Base-by-base conservation (phyloP, 495 filamentous ascomycete species). In the Penicillium malachiteum region DNA sequence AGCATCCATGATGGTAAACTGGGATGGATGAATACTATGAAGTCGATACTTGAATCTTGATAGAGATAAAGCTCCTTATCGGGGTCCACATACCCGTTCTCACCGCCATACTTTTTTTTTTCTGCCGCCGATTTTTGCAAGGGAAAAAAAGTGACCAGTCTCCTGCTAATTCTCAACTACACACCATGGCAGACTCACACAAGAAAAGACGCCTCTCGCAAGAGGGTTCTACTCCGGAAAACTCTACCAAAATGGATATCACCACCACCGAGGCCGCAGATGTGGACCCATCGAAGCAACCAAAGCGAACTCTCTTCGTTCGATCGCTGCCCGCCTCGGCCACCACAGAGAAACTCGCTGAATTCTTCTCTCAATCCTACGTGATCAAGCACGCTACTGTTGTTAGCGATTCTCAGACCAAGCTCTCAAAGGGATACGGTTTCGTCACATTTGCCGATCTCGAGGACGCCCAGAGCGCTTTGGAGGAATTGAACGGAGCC, bases 371-470 rank as follows among this genome's bases (percentile, higher is more conserved):
- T 5, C 85, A 96, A 70, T 85, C 87, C 50, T 97, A 91, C 66
- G 91, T 96, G 18, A 80, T 97, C 67, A 97, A 96, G 68, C 94
- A 97, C 71, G 93, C 93, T 48, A 88, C 87, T 5, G 90, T 91
- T 11, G 90, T 99, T 16, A 74, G 83, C 33, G 92, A 97, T 68
- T 81, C 87, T 1, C 71, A 80, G 54, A 94, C 90, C 7, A 96
- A 96, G 63, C 73, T 82, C 45, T 96, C 89, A 16, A 88, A 90
- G 60, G 93, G 93, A 9, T 99, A 89, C 70, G 94, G 94, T 46
- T 99, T 99, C 72, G 92, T 97, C 44, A 96, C 94, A 11, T 96
- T 97, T 63, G 87, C 92, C 63, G 93, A 97, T 64, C 78, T 88
- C 48, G 91, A 96, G 56, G 94, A 99, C 73, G 92, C 94, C 26